Evolutionary conservation across 306 rosid genomes (phyloP).

Genomic region (Chamaecrista fasciculata): DNA sequence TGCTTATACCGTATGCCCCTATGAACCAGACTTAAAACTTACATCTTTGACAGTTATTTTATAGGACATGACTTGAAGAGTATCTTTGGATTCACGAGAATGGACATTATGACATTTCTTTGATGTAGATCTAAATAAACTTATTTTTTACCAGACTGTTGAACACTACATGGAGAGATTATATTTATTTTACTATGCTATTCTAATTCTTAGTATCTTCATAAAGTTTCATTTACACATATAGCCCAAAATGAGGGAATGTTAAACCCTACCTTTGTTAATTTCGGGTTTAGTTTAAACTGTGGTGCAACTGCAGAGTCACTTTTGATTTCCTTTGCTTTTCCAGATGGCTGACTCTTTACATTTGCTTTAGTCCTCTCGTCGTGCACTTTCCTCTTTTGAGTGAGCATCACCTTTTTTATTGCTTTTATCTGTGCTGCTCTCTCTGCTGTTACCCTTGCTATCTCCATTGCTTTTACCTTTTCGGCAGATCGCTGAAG

Average conservation of each 20-base stretch:
- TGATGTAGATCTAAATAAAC: too few species aligned
- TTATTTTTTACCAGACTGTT: not conserved
- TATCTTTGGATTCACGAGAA: too few species aligned
- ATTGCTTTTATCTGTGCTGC: slow-evolving; percentile 46
- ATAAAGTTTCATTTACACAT: slow-evolving; percentile 1
- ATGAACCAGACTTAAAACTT: not conserved
- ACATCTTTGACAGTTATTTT: not conserved
- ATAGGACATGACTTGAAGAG: not conserved
- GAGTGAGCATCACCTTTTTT: slow-evolving; percentile 46
- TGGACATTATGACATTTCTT: too few species aligned
- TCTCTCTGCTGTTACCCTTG: slow-evolving; percentile 48
- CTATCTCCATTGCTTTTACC: slow-evolving; percentile 49
- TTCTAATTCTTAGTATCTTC: slow-evolving; percentile 12
- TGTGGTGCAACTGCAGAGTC: slow-evolving; percentile 37
- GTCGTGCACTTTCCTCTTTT: slow-evolving; percentile 35
- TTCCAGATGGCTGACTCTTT: slow-evolving; percentile 27
- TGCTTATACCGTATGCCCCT: not conserved
- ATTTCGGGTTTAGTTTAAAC: slow-evolving; percentile 38
- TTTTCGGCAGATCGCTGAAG: slow-evolving; percentile 48
- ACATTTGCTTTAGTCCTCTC: slow-evolving; percentile 29
- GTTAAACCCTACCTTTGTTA: slow-evolving; percentile 49
- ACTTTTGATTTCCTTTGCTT: slow-evolving; percentile 31
- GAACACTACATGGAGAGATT: not conserved
- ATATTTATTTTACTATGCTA: slow-evolving; percentile 18
- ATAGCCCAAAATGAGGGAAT: slow-evolving; percentile 20